These are phyloP conservation scores for Pythium angustatum DNA, from an alignment of 352 stramenopile species.

Conservation along the genomic window DNA sequence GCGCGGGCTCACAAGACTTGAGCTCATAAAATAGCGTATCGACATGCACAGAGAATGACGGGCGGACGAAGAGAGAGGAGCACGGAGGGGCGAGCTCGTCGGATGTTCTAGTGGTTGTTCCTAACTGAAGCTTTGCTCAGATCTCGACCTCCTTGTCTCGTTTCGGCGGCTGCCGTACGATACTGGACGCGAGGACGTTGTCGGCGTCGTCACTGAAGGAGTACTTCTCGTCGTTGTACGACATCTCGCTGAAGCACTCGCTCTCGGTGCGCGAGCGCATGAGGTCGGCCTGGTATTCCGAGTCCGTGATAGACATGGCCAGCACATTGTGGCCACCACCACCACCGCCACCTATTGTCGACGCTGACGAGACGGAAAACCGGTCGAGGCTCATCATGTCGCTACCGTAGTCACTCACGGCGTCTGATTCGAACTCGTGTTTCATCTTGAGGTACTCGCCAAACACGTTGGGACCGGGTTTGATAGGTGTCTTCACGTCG, in stretches of 20 bases:
- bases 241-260: conserved; percentile 79
- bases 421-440: conserved; percentile 57
- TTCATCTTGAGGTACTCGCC: conserved; percentile 80
- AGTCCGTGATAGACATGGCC: conserved; percentile 65
- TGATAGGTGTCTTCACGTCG: conserved; percentile 49
- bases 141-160: conserved; percentile 68
- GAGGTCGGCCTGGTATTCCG: conserved; percentile 61
- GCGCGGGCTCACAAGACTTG: neutral
- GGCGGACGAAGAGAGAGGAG: neutral
- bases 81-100: neutral
- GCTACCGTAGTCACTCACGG: conserved; percentile 60
- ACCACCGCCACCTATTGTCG: conserved; percentile 30
- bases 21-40: conserved; percentile 24
- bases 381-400: conserved; percentile 48
- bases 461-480: conserved; percentile 58
- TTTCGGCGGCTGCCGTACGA: conserved; percentile 20
- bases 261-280: conserved; percentile 49
- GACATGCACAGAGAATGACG: conserved; percentile 3
- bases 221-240: conserved; percentile 84
- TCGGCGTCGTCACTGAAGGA: conserved; percentile 62
- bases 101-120: conserved; percentile 9
- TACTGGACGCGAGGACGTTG: conserved; percentile 34
- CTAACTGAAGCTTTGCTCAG: conserved; percentile 29
- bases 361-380: conserved; percentile 56
- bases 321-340: conserved; percentile 27